phyloP scores from a whole-genome alignment of 2,329 filamentous ascomycete genomes.

The Phyllosticta citribraziliensis region DNA sequence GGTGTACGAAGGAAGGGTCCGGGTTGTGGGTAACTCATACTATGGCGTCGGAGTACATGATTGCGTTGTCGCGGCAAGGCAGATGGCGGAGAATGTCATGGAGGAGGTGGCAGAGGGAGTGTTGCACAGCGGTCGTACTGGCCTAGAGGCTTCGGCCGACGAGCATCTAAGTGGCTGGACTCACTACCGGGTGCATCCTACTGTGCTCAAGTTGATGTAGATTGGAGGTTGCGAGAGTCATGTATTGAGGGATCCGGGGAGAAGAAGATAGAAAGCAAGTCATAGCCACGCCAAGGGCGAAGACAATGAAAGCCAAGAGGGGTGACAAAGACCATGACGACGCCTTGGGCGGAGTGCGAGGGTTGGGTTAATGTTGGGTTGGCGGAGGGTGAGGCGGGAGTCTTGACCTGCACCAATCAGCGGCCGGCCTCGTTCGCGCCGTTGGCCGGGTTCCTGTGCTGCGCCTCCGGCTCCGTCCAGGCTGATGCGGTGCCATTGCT shows the following conservation, averaged over 20 bases:
- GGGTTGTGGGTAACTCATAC: conserved; percentile 46
- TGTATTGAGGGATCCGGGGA: neutral
- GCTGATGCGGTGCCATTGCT: neutral
- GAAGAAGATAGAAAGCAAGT: neutral
- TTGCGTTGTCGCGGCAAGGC: conserved; percentile 45
- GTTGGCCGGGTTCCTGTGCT: neutral
- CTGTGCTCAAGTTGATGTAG: neutral
- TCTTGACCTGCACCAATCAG: neutral
- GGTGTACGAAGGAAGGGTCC: conserved; percentile 53
- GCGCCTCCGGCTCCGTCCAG: neutral
- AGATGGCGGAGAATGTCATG: conserved; percentile 36
- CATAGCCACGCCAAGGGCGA: neutral
- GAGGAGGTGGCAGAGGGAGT: conserved; percentile 19
- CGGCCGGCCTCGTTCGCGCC: neutral
- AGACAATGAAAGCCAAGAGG: neutral
- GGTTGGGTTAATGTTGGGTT: too few relatives aligned
- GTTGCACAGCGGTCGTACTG: conserved; percentile 22
- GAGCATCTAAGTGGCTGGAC: too few relatives aligned
- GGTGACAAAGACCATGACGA: neutral
- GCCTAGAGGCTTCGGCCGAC: conserved; percentile 21
- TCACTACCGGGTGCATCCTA: too few relatives aligned
- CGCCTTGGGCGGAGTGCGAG: neutral
- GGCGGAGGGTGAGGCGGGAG: neutral
- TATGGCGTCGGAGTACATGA: conserved; percentile 41
- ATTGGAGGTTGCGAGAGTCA: neutral